A percentile compares a stretch with the other conserved stretches of the same genome.
Evolutionary conservation across 2,329 filamentous ascomycete species (phyloP).

Genomic region (Proliferodiscus dingleyae): DNA sequence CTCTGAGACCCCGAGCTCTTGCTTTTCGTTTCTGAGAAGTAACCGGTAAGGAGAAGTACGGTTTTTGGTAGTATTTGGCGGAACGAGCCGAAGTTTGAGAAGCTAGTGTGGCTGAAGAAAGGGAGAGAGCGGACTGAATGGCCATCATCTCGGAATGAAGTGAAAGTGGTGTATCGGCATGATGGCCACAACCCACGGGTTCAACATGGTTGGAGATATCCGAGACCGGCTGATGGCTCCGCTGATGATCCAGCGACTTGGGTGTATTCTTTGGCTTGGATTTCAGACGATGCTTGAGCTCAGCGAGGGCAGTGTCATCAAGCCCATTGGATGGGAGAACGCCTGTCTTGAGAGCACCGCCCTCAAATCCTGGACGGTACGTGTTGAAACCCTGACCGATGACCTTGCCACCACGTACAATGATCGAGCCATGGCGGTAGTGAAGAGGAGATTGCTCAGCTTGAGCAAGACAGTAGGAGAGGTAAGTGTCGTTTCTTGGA

Average conservation of each 20-base stretch:
- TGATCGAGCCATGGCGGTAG: slow-evolving; percentile 45
- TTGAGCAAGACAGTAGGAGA: slow-evolving; percentile 47
- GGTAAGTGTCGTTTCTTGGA: slow-evolving; percentile 39
- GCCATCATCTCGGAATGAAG: slow-evolving; percentile 55
- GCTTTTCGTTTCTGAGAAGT: slow-evolving; percentile 43
- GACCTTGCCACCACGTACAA: slow-evolving; percentile 49
- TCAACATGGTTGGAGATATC: slow-evolving; percentile 31
- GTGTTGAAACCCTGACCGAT: slow-evolving; percentile 49
- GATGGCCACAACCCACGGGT: slow-evolving; percentile 35
- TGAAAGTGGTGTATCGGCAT: slow-evolving; percentile 40
- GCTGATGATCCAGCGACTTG: slow-evolving; percentile 30
- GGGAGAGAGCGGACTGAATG: slow-evolving; percentile 44
- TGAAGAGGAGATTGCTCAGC: slow-evolving; percentile 44
- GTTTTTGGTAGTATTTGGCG: slow-evolving; percentile 43
- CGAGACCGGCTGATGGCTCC: slow-evolving; percentile 19
- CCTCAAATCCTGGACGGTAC: slow-evolving; percentile 44
- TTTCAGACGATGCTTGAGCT: slow-evolving; percentile 29
- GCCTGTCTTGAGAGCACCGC: slow-evolving; percentile 45
- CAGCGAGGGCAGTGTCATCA: slow-evolving; percentile 30
- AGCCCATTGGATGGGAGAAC: slow-evolving; percentile 30
- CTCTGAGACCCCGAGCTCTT: slow-evolving; percentile 38
- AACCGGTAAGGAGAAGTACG: slow-evolving; percentile 44
- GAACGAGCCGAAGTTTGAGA: slow-evolving; percentile 31
- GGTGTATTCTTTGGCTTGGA: slow-evolving; percentile 35
- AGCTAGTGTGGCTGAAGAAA: slow-evolving; percentile 38